phyloP scores from a whole-genome alignment of 805 yeast genomes.

The Candida qinlingensis region DNA sequence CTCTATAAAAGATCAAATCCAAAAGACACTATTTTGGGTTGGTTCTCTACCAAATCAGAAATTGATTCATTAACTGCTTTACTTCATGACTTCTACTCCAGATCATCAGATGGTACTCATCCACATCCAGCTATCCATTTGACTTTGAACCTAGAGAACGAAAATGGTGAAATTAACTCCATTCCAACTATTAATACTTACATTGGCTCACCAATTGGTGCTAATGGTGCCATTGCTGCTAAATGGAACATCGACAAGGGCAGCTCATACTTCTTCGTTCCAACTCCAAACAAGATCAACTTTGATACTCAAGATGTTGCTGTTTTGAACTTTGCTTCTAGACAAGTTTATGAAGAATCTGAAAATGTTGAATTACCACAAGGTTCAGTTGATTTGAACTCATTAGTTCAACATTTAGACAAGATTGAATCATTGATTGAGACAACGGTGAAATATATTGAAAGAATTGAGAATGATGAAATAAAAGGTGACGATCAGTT shows the following conservation, averaged over 20 bases:
- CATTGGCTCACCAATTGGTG: slow-evolving; percentile 72
- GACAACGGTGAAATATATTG: slow-evolving; percentile 43
- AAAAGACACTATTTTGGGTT: slow-evolving; percentile 73
- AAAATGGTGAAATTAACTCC: slow-evolving; percentile 35
- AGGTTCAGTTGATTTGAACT: slow-evolving; percentile 37
- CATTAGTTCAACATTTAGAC: slow-evolving; percentile 41
- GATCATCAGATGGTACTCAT: slow-evolving; percentile 60
- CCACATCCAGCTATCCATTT: slow-evolving; percentile 79
- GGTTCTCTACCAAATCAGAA: slow-evolving; percentile 64
- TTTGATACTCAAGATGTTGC: slow-evolving; percentile 56
- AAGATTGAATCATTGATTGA: slow-evolving; percentile 44
- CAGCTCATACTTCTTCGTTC: slow-evolving; percentile 59
- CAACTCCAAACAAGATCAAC: slow-evolving; percentile 61
- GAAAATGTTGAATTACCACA: slow-evolving; percentile 27
- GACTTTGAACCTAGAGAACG: slow-evolving; percentile 51
- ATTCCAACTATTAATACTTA: slow-evolving; percentile 62
- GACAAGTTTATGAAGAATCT: slow-evolving; percentile 27
- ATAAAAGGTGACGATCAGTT: slow-evolving; percentile 49
- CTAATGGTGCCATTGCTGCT: slow-evolving; percentile 33
- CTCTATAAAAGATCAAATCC: slow-evolving; percentile 76
- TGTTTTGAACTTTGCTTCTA: slow-evolving; percentile 43
- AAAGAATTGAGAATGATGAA: slow-evolving; percentile 36
- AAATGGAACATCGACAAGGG: slow-evolving; percentile 35
- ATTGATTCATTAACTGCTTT: slow-evolving; percentile 70
- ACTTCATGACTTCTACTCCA: slow-evolving; percentile 74